Conservation (phyloP, 2,329 filamentous ascomycete genomes). For the Exophiala phaeomuriformis region DNA sequence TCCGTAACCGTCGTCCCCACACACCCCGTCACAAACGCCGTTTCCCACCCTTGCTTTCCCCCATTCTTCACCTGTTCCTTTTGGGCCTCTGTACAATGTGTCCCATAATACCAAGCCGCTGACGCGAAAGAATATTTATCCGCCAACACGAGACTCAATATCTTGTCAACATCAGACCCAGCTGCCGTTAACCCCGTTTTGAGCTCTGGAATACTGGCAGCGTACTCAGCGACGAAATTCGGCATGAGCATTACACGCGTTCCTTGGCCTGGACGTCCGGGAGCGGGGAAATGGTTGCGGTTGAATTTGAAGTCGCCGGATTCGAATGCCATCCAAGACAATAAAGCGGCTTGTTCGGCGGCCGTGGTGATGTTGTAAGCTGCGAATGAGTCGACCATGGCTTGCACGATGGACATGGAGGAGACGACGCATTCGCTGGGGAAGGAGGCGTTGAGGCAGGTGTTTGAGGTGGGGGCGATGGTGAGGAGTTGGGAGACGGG, state of each 20-base stretch:
- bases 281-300: conserved; percentile 51
- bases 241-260: conserved; percentile 61
- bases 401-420: conserved; percentile 20
- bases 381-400: conserved; percentile 50
- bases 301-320: conserved; percentile 63
- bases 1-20: conserved; percentile 44
- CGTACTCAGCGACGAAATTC: conserved; percentile 50
- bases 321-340: conserved; percentile 67
- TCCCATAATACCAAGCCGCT: conserved; percentile 55
- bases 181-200: conserved; percentile 31
- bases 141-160: conserved; percentile 46
- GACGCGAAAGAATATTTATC: conserved; percentile 50
- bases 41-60: conserved; percentile 43
- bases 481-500: conserved; percentile 17
- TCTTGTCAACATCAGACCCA: conserved; percentile 35
- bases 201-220: conserved; percentile 41
- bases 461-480: conserved; percentile 20
- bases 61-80: conserved; percentile 43
- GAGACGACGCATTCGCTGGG: conserved; percentile 19
- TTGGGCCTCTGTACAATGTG: conserved; percentile 49
- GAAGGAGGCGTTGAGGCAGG: conserved; percentile 13
- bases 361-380: conserved; percentile 49
- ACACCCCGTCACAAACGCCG: conserved; percentile 48
- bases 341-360: conserved; percentile 60
- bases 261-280: conserved; percentile 57